Evolutionary conservation across 345 rosid genomes (phyloP), one percentile per base, ranked within the genome.

Genomic region (Euclidium syriacum): DNA sequence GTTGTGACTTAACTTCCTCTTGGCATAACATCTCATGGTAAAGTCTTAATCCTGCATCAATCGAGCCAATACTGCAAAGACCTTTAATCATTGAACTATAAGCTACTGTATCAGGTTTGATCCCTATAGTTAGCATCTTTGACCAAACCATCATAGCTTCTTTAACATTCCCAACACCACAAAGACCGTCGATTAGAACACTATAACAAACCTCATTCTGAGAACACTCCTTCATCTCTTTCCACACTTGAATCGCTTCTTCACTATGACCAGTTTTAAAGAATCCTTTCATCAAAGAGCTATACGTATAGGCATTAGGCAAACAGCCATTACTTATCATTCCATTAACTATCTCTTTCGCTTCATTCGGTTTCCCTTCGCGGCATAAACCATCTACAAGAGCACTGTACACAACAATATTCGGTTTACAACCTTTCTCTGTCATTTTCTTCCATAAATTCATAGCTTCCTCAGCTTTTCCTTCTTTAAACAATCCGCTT

Each of bases 21-120:
- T 64, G 80, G 60, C 81, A 94, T 62, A 94, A 78, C 97, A 94
- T 94, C 84, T 90, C 88, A 73, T 87, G 78, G 54, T 77, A 90
- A 59, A 84, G 86, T 68, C 84, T 81, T 52, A 90, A 72, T 23
- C 88, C 97, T 38, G 77, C 85, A 68, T 87, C 81, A 53, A 87
- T 41, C 1, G 70, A 81, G 20, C 96, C 87, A 36, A 68, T 59
- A 71, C 63, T 73, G 67, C 95, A 90, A 40, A 85, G 80, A 55
- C 99, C 99, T 62, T 83, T 81, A 66, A 94, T 90, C 83, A 94
- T 79, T 49, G 96, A 87, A 70, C 85, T 81, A 69, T 85, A 94
- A 17, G 92, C 78, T 64, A 94, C 85, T 24, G 78, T 83, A 73
- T 94, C 97, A 49, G 90, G 91, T 66, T 68, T 81, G 65, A 65